Percentiles rank a stretch among this genome's conserved stretches.
Evolutionary conservation across 2,329 filamentous ascomycete genomes (phyloP).

Genomic region (Xylariaceae sp.): DNA sequence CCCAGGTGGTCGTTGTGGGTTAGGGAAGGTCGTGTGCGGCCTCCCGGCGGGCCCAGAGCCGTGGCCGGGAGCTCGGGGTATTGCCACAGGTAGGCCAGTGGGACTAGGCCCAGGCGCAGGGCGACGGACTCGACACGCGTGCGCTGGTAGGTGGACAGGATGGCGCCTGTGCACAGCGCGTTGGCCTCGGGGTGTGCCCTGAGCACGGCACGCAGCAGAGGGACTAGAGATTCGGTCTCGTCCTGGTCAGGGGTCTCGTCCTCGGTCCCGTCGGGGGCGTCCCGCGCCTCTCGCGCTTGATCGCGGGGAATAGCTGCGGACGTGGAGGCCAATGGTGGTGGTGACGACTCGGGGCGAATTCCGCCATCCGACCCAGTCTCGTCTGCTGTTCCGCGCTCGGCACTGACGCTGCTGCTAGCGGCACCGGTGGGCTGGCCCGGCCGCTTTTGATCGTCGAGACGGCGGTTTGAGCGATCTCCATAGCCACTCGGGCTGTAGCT

Average conservation of each 20-base stretch:
- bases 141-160: constrained; percentile 90
- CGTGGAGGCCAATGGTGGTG: neutral
- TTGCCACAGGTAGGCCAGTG: constrained; percentile 88
- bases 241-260: constrained; percentile 38
- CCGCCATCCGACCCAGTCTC: neutral
- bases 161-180: constrained; percentile 83
- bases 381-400: neutral
- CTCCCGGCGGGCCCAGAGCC: neutral
- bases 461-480: neutral
- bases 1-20: neutral
- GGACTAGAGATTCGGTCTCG: constrained; percentile 82
- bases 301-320: neutral
- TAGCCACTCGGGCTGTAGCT: constrained; percentile 48
- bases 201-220: constrained; percentile 62
- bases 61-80: constrained; percentile 55
- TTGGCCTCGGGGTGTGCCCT: constrained; percentile 69
- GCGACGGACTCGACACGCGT: constrained; percentile 93
- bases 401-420: neutral
- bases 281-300: neutral
- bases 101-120: constrained; percentile 69
- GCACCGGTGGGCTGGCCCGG: neutral
- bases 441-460: neutral
- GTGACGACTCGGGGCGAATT: neutral
- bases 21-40: neutral
- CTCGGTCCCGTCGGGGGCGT: constrained; percentile 9